phyloP scores from a whole-genome alignment of 2,329 filamentous ascomycete genomes.

The Calonectria pteridis region DNA sequence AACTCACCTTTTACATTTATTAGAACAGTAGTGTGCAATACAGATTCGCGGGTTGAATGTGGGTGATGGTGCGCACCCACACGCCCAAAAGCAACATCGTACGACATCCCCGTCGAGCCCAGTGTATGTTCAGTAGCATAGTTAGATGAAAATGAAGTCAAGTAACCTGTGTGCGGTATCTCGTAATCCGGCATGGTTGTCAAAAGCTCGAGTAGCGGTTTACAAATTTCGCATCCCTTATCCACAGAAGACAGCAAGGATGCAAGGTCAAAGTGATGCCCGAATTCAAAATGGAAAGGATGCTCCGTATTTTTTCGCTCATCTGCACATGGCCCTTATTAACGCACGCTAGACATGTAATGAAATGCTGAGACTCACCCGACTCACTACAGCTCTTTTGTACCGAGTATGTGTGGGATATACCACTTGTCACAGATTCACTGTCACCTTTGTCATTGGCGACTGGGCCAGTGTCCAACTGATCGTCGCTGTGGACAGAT shows the following conservation, averaged over 20 bases:
- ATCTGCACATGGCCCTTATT: background rate
- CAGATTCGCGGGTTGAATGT: background rate
- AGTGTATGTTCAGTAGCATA: background rate
- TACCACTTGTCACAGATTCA: background rate
- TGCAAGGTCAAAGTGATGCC: background rate
- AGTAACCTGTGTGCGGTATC: background rate
- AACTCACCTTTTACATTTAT: background rate
- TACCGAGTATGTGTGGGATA: background rate
- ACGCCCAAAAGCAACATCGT: background rate
- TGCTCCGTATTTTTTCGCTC: background rate
- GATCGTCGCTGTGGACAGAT: background rate
- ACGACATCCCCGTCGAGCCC: background rate
- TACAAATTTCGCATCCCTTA: background rate
- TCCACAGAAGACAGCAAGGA: background rate
- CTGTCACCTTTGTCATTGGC: background rate
- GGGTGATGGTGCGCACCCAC: background rate
- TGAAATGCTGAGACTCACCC: background rate
- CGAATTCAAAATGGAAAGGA: background rate
- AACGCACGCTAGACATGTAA: background rate
- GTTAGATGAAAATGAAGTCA: background rate
- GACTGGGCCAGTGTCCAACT: background rate
- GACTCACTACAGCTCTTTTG: background rate
- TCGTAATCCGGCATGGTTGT: background rate
- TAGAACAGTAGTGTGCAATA: background rate
- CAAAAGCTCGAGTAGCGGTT: background rate